Percentiles rank a stretch among this genome's conserved stretches.
phyloP scores from a whole-genome alignment of 306 rosid genomes.

The Casuarina equisetifolia region DNA sequence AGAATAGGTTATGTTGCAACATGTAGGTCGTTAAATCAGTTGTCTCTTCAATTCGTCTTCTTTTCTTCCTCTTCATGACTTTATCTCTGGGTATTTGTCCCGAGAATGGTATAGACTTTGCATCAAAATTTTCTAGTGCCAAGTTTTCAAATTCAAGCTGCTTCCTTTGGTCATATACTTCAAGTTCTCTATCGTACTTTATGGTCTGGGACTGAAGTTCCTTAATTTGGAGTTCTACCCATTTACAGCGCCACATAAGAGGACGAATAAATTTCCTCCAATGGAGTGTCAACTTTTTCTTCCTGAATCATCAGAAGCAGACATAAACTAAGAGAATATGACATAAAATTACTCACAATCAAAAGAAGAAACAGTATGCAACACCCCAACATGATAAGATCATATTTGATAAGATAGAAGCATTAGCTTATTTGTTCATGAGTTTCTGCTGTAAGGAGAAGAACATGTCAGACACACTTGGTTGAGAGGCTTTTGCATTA shows the following conservation, averaged over 20 bases:
- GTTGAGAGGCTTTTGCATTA: neutral
- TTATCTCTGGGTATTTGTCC: conserved; percentile 41
- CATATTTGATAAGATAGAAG: neutral
- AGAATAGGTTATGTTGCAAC: conserved; percentile 59
- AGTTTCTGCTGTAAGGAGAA: neutral
- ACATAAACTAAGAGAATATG: conserved; percentile 10
- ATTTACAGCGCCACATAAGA: conserved; percentile 71
- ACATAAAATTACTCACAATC: neutral
- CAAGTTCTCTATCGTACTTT: conserved; percentile 62
- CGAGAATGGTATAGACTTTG: conserved; percentile 53
- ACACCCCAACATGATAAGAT: neutral
- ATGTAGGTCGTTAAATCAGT: conserved; percentile 49
- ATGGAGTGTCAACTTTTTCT: conserved; percentile 57
- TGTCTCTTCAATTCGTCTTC: conserved; percentile 62
- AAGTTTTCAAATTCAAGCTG: conserved; percentile 34
- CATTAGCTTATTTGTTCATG: neutral
- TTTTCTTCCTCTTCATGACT: conserved; percentile 67
- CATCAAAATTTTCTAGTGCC: conserved; percentile 37
- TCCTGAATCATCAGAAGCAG: conserved; percentile 43
- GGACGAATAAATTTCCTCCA: conserved; percentile 76
- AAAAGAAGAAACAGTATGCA: neutral
- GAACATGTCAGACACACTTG: neutral
- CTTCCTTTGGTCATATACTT: conserved; percentile 39
- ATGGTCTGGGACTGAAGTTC: conserved; percentile 53
- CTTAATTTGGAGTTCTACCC: conserved; percentile 66